These are phyloP conservation scores for Apiotrichum laibachii DNA, from an alignment of 1,284 basidiomycete genomes.

Conservation along the genomic window DNA sequence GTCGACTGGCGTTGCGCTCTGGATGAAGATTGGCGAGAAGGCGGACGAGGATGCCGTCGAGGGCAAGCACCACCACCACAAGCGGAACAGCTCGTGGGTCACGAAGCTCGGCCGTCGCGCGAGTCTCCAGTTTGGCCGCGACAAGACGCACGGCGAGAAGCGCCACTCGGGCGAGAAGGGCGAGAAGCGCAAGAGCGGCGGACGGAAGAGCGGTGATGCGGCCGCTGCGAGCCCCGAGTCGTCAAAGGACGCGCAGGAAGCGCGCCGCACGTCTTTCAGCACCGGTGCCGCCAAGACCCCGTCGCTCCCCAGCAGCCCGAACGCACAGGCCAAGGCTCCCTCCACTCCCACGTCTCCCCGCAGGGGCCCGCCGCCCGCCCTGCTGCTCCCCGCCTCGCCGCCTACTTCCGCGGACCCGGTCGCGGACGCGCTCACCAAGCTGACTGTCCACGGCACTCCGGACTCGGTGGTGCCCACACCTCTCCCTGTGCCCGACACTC, in stretches of 20 bases:
- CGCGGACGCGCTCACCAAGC: neutral
- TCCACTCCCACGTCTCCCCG: neutral
- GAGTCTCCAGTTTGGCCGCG: neutral
- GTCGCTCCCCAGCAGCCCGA: neutral
- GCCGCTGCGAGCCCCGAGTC: too few relatives aligned
- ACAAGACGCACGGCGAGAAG: neutral
- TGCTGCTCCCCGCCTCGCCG: neutral
- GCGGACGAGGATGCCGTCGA: conserved; percentile 33
- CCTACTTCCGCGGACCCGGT: neutral
- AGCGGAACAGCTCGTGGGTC: neutral
- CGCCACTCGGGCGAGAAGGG: neutral
- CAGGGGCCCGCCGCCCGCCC: neutral
- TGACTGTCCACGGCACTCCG: neutral
- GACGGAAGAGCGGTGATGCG: too few relatives aligned
- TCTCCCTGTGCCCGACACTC: neutral
- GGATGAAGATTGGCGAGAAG: conserved; percentile 42
- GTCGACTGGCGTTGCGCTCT: conserved; percentile 36
- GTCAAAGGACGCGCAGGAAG: neutral
- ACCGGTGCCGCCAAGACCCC: neutral
- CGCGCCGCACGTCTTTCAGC: neutral
- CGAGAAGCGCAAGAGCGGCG: neutral
- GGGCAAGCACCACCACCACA: conserved; percentile 2
- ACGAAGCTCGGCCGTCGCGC: neutral
- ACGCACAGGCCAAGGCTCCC: neutral
- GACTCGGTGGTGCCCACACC: neutral